Evolutionary conservation across 164 flowering plant species (phyloP).

Genomic region (Aristolochia californica): DNA sequence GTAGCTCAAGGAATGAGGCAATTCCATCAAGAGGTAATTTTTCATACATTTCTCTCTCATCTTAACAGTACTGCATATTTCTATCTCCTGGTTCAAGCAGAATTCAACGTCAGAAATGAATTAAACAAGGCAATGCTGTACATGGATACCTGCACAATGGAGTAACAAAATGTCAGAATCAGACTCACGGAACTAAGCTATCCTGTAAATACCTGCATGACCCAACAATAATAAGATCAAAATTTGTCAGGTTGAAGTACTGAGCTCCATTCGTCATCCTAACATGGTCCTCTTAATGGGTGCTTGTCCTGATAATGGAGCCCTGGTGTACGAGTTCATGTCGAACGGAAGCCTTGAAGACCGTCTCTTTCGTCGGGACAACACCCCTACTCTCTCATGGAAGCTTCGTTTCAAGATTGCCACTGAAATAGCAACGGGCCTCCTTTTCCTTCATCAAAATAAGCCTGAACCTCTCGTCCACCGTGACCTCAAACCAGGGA

Average conservation of each 20-base stretch:
- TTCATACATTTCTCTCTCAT: too few relatives aligned
- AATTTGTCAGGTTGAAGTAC: constrained; percentile 35
- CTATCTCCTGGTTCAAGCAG: too few relatives aligned
- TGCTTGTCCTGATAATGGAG: constrained; percentile 41
- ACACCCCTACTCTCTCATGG: constrained; percentile 38
- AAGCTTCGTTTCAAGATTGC: constrained; percentile 42
- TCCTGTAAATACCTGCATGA: too few relatives aligned
- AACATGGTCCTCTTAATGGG: constrained; percentile 62
- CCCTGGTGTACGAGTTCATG: constrained; percentile 54
- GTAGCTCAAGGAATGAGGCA: constrained; percentile 52
- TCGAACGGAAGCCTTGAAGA: constrained; percentile 63
- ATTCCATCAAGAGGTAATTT: constrained; percentile 64
- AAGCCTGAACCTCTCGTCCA: constrained; percentile 66
- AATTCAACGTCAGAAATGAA: too few relatives aligned
- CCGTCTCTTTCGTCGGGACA: constrained; percentile 27
- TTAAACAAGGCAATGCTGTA: too few relatives aligned
- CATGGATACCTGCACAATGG: too few relatives aligned
- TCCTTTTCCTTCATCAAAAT: constrained; percentile 49
- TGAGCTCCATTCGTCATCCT: constrained; percentile 54
- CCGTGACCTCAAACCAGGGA: constrained; percentile 59
- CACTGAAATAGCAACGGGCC: constrained; percentile 50
- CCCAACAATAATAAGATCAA: neutral
- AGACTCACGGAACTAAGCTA: too few relatives aligned
- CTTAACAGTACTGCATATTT: too few relatives aligned
- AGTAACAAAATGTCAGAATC: too few relatives aligned